A percentile compares a stretch with the other conserved stretches of the same genome.
Conservation (phyloP, 768 basidiomycete species). For the Hygrocybe coccinea region DNA sequence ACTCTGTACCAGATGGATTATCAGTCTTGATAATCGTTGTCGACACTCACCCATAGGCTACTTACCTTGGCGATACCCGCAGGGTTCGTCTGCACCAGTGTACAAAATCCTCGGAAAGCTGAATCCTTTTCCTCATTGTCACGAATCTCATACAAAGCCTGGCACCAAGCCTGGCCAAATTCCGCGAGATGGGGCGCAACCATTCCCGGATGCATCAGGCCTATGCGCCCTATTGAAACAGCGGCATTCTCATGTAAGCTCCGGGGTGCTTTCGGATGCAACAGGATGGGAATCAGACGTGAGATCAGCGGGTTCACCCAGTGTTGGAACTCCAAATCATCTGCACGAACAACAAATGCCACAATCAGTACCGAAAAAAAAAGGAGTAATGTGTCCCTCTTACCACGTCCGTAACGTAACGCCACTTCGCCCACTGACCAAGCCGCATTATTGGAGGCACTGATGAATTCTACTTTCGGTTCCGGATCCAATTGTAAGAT, state of each 20-base stretch:
- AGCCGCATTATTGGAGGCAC: slow-evolving; percentile 97
- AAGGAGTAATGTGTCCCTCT: slow-evolving; percentile 24
- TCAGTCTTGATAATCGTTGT: slow-evolving; percentile 4
- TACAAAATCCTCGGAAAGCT: slow-evolving; percentile 95
- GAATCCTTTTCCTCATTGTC: slow-evolving; percentile 99
- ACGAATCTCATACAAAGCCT: slow-evolving; percentile 94
- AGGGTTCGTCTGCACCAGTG: slow-evolving; percentile 91
- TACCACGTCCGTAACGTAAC: slow-evolving; percentile 80
- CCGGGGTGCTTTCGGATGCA: slow-evolving; percentile 89
- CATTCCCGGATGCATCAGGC: slow-evolving; percentile 82
- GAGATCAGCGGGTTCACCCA: slow-evolving; percentile 86
- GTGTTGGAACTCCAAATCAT: slow-evolving; percentile 84
- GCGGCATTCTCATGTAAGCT: slow-evolving; percentile 97
- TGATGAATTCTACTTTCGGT: slow-evolving; percentile 90
- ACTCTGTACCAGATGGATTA: slow-evolving; percentile 47
- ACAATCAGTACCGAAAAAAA: not conserved
- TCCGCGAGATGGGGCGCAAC: slow-evolving; percentile 86
- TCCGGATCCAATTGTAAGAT: slow-evolving; percentile 88
- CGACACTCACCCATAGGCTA: not conserved
- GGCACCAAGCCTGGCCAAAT: slow-evolving; percentile 96
- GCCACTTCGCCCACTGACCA: slow-evolving; percentile 99
- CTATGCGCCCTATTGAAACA: slow-evolving; percentile 94
- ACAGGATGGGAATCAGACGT: slow-evolving; percentile 85
- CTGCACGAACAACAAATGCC: slow-evolving; percentile 28
- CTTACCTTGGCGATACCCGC: slow-evolving; percentile 86